Percentiles rank a stretch among this genome's conserved stretches.
Evolutionary conservation across 2,329 filamentous ascomycete species (phyloP).

Genomic region (Fragosphaeria purpurea): DNA sequence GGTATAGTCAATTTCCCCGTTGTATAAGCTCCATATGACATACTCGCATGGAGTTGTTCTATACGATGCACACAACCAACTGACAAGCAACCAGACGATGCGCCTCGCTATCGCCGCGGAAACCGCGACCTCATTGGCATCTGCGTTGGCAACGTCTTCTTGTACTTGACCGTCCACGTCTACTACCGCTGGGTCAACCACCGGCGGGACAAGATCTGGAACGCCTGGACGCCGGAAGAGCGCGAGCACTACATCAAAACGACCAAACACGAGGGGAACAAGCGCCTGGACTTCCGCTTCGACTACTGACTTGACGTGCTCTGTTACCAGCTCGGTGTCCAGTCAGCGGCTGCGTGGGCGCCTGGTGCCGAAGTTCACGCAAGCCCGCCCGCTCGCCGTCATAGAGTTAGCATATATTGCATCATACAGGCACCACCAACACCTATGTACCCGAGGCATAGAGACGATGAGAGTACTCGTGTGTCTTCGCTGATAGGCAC

Average conservation of each 20-base stretch:
- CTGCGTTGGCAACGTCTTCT: background rate
- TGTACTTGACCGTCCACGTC: background rate
- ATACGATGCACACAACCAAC: background rate
- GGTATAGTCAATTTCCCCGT: background rate
- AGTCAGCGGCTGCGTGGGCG: too few species aligned
- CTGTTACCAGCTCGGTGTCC: too few species aligned
- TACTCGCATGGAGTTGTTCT: too few species aligned
- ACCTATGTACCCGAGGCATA: too few species aligned
- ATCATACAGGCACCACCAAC: too few species aligned
- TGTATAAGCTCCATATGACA: background rate
- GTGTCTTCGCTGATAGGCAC: too few species aligned
- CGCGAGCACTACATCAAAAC: background rate
- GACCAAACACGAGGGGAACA: background rate
- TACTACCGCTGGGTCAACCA: background rate
- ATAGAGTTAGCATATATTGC: too few species aligned
- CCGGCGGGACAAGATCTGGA: background rate
- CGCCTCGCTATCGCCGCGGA: background rate
- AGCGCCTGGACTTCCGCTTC: background rate
- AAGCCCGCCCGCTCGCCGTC: too few species aligned
- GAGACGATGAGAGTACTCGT: too few species aligned
- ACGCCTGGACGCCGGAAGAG: background rate
- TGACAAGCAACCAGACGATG: background rate
- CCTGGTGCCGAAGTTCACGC: too few species aligned
- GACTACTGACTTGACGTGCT: background rate
- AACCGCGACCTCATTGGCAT: background rate